phyloP scores from a whole-genome alignment of 768 basidiomycete genomes.

The Tylopilus subfusipes region DNA sequence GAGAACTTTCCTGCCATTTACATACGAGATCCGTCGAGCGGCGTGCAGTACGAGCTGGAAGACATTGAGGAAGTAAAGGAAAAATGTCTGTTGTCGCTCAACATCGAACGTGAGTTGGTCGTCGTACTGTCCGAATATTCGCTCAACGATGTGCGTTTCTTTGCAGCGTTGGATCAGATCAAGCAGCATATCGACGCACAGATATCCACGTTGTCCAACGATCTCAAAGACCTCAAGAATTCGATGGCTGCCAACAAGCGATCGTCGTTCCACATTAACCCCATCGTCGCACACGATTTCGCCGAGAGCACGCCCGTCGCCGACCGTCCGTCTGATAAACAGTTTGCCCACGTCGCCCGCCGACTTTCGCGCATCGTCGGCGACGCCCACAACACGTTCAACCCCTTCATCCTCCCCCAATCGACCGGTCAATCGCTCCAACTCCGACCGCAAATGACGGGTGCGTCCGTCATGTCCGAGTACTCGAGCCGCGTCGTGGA shows the following conservation, averaged over 20 bases:
- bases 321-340: constrained; percentile 68
- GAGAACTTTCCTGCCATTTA: too few relatives aligned
- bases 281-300: constrained; percentile 52
- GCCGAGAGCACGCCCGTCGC: constrained; percentile 64
- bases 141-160: constrained; percentile 4
- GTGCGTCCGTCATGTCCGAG: constrained; percentile 69
- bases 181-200: constrained; percentile 96
- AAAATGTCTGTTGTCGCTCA: too few relatives aligned
- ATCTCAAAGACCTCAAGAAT: constrained; percentile 83
- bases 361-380: constrained; percentile 70
- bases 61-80: too few relatives aligned
- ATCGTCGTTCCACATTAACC: constrained; percentile 44
- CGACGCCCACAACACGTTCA: constrained; percentile 31
- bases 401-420: constrained; percentile 49
- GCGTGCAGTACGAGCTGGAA: too few relatives aligned
- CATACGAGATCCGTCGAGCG: too few relatives aligned
- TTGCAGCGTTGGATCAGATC: constrained; percentile 93
- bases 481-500: constrained; percentile 69
- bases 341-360: constrained; percentile 69
- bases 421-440: constrained; percentile 63
- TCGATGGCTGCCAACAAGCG: constrained; percentile 57
- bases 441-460: constrained; percentile 64
- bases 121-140: too few relatives aligned
- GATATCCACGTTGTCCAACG: constrained; percentile 78
- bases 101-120: too few relatives aligned